phyloP scores from a whole-genome alignment of 2,329 filamentous ascomycete species.

The Neodidymelliopsis sp. region DNA sequence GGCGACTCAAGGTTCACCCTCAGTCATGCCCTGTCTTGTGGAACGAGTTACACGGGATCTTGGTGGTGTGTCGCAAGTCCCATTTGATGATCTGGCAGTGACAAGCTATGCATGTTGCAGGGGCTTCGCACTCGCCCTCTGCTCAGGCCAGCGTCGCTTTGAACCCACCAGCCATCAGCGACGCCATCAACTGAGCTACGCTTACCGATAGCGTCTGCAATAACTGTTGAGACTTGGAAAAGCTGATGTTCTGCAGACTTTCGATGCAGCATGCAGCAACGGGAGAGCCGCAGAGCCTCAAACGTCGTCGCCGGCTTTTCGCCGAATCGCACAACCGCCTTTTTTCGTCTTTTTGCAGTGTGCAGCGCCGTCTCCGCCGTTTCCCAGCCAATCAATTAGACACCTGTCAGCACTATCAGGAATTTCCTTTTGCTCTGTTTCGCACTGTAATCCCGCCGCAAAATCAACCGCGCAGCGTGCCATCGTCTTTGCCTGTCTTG shows the following conservation, averaged over 20 bases:
- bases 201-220: neutral
- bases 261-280: conserved; percentile 16
- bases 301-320: conserved; percentile 13
- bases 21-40: neutral
- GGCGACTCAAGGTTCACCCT: neutral
- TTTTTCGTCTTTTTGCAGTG: neutral
- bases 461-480: neutral
- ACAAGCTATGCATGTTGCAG: neutral
- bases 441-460: conserved; percentile 12
- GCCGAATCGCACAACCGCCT: conserved; percentile 4
- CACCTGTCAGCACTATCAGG: conserved; percentile 16
- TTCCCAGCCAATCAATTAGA: conserved; percentile 3
- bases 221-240: conserved; percentile 4
- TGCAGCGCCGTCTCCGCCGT: too few relatives aligned
- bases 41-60: neutral
- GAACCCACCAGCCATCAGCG: neutral
- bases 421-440: conserved; percentile 10
- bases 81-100: neutral
- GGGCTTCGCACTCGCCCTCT: neutral
- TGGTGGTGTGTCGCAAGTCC: neutral
- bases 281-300: conserved; percentile 18
- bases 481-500: conserved; percentile 1
- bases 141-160: neutral
- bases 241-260: conserved; percentile 16
- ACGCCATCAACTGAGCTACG: conserved; percentile 1